Base-by-base conservation (phyloP, 495 filamentous ascomycete genomes). In the Penicillium crystallinum region DNA sequence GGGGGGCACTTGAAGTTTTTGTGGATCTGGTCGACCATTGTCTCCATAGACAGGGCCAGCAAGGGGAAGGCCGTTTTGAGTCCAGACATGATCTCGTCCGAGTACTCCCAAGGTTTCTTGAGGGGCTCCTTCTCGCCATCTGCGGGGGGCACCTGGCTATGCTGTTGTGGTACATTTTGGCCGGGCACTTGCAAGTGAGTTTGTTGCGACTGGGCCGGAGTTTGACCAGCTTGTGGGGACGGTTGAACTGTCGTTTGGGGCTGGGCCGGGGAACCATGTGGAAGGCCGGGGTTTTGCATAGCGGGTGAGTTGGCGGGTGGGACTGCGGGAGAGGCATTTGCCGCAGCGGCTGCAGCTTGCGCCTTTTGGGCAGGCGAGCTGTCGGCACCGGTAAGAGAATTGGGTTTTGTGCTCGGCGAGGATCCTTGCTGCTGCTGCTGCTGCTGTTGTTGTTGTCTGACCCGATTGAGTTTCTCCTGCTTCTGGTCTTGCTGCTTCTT, bases 1-100 rank as follows among this genome's bases (percentile, higher is more conserved):
- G 92, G 91, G 23, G 91, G 92, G 62, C 92, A 97, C 66, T 97
- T 97, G 81, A 97, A 97, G 69, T 97, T 86, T 77, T 96, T 97
- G 68, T 88, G 83, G 56, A 97, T 96, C 70, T 96, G 90, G 63
- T 99, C 95, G 27, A 96, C 90, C 92, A 99, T 97, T 1, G 91
- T 95, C 72, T 99, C 95, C 91, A 99, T 97, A 2, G 93, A 97
- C 30, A 97, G 74, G 3, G 93, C 92, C 53, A 99, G 84, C 34
- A 99, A 76, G 17, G 95, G 95, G 74, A 97, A 97, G 0, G 91
- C 91, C 12, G 91, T 96, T 75, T 97, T 97, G 40, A 99, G 81
- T 25, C 86, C 84, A 30, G 88, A 86, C 80, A 93, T 90, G 49
- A 97, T 91, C 66, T 97, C 92, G 50, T 99, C 95, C 0, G 89